phyloP scores from a whole-genome alignment of 306 rosid genomes.

The Carpinus viminea region DNA sequence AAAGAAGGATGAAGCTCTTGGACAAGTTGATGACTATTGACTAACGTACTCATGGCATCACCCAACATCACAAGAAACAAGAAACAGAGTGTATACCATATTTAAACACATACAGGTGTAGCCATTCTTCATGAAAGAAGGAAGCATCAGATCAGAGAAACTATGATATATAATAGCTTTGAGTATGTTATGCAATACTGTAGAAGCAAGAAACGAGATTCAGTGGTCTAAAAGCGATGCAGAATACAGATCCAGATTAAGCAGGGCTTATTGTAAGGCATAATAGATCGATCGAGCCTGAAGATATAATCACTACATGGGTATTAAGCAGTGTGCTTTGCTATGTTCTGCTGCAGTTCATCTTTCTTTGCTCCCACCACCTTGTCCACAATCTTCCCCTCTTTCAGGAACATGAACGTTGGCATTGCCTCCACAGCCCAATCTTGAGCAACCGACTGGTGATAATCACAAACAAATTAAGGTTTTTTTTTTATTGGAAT shows the following conservation, averaged over 20 bases:
- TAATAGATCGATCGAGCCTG: background rate
- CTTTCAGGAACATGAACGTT: conserved; percentile 83
- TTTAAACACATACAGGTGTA: too few species aligned
- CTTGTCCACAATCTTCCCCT: conserved; percentile 70
- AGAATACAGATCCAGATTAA: background rate
- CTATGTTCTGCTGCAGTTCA: conserved; percentile 63
- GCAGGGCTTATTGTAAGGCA: background rate
- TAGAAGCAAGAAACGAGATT: background rate
- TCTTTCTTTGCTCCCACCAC: conserved; percentile 94
- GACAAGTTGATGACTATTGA: too few species aligned
- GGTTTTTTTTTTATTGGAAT: too few species aligned
- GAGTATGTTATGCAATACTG: background rate
- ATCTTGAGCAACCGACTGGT: conserved; percentile 75
- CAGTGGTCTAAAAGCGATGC: background rate
- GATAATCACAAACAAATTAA: too few species aligned
- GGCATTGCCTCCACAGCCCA: conserved; percentile 99
- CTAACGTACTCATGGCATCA: too few species aligned
- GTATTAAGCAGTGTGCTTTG: conserved; percentile 50
- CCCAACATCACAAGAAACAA: too few species aligned
- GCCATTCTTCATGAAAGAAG: too few species aligned
- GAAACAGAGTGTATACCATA: too few species aligned
- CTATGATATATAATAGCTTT: too few species aligned
- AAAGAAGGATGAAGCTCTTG: too few species aligned
- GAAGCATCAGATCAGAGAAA: too few species aligned
- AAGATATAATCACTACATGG: conserved; percentile 17